Evolutionary conservation across 2,329 filamentous ascomycete species (phyloP).

Genomic region (Hymenoscyphus fructigenus): DNA sequence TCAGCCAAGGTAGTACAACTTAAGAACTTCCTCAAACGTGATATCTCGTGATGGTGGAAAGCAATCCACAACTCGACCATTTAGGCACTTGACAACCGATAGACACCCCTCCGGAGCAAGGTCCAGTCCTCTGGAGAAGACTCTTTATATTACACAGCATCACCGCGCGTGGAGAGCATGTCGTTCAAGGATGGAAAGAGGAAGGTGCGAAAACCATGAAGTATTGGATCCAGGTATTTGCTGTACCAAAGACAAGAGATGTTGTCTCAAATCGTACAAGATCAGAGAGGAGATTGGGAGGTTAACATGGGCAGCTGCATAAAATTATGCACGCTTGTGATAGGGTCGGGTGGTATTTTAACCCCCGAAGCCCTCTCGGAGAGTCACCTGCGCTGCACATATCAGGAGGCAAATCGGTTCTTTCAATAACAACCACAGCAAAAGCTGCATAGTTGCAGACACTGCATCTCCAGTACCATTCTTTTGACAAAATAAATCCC

Average conservation of each 20-base stretch:
- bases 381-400: slow-evolving; percentile 4
- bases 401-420: neutral
- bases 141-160: neutral
- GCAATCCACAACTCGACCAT: neutral
- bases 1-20: neutral
- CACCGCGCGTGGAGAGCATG: neutral
- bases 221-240: neutral
- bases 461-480: neutral
- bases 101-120: neutral
- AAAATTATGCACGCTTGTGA: slow-evolving; percentile 3
- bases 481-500: neutral
- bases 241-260: neutral
- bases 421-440: neutral
- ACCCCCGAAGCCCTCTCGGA: neutral
- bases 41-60: neutral
- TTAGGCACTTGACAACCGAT: slow-evolving; percentile 2
- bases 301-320: slow-evolving; percentile 8
- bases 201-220: neutral
- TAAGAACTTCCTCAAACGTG: neutral
- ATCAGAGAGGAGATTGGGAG: neutral
- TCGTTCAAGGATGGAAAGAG: neutral
- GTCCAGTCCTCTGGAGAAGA: neutral
- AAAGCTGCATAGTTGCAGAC: neutral
- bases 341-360: slow-evolving; percentile 11
- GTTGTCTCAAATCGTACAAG: neutral